Evolutionary conservation across 192 early-diverging fungal species (phyloP).

Genomic region (Thamnidium elegans): DNA sequence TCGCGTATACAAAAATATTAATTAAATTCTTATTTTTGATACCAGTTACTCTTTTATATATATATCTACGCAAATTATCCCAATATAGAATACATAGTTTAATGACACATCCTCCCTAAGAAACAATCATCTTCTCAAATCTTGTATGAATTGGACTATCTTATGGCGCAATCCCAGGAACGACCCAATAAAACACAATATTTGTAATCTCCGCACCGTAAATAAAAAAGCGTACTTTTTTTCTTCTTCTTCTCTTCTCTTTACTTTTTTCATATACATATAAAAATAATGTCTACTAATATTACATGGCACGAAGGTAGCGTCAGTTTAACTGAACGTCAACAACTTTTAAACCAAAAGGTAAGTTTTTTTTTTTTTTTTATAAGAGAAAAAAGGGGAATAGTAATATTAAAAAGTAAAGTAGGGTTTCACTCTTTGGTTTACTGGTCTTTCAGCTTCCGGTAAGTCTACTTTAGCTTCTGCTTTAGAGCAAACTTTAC

Average conservation of each 20-base stretch:
- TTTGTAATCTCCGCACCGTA: neutral
- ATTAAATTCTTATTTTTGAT: too few species aligned
- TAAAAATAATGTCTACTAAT: slow-evolving; percentile 61
- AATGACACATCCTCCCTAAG: too few species aligned
- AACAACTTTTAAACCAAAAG: slow-evolving; percentile 66
- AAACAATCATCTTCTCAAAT: neutral
- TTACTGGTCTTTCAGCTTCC: slow-evolving; percentile 92
- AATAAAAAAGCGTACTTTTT: neutral
- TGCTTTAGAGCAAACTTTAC: slow-evolving; percentile 85
- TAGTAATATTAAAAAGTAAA: neutral
- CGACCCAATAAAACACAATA: slow-evolving; percentile 10
- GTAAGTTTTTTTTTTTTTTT: slow-evolving; percentile 24
- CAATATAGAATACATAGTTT: too few species aligned
- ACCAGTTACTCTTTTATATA: neutral
- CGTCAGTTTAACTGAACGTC: slow-evolving; percentile 73
- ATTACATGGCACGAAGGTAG: slow-evolving; percentile 88
- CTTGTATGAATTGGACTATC: neutral
- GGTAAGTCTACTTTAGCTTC: slow-evolving; percentile 92
- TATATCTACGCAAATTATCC: too few species aligned
- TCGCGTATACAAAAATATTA: too few species aligned
- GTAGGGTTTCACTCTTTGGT: slow-evolving; percentile 86
- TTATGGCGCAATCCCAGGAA: slow-evolving; percentile 18
- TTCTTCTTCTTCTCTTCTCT: neutral
- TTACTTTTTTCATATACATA: neutral
- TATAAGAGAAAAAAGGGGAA: neutral